phyloP scores from a whole-genome alignment of 2,329 filamentous ascomycete genomes.

The Lasiodiplodia sp. region DNA sequence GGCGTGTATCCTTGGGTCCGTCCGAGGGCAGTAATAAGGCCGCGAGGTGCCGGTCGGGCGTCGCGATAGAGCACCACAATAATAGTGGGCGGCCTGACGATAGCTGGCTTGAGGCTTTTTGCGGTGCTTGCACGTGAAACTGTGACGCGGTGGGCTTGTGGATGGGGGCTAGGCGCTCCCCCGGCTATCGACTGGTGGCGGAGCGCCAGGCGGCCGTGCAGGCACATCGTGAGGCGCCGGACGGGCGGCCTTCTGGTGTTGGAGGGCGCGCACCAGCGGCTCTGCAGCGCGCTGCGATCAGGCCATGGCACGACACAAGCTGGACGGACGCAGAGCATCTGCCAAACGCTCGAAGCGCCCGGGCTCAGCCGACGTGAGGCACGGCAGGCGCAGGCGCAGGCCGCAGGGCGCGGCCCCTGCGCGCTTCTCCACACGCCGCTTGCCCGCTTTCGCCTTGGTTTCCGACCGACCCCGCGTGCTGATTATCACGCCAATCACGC shows the following conservation, averaged over 20 bases:
- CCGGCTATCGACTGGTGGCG: constrained; percentile 7
- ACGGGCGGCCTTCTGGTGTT: constrained; percentile 1
- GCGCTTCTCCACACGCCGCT: constrained; percentile 23
- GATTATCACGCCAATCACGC: constrained; percentile 15
- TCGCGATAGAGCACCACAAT: constrained; percentile 8
- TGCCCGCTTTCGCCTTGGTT: constrained; percentile 17
- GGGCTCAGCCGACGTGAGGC: constrained; percentile 9
- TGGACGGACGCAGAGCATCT: not conserved
- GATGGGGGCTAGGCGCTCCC: not conserved
- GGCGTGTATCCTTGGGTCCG: not conserved
- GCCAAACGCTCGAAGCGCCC: constrained; percentile 18
- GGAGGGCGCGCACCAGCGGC: not conserved
- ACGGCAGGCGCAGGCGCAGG: not conserved
- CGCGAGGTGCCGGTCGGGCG: not conserved
- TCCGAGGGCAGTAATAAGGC: constrained; percentile 9
- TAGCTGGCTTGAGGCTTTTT: constrained; percentile 16
- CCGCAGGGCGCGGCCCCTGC: constrained; percentile 5
- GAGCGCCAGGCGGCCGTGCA: constrained; percentile 3
- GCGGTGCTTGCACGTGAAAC: constrained; percentile 1
- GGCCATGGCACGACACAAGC: not conserved
- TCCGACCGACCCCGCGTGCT: constrained; percentile 27
- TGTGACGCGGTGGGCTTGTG: constrained; percentile 12
- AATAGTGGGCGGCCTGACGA: constrained; percentile 22
- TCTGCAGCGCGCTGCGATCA: not conserved
- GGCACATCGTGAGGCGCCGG: not conserved